Evolutionary conservation across 257 asterid species (phyloP).

Genomic region (Mitragyna speciosa): DNA sequence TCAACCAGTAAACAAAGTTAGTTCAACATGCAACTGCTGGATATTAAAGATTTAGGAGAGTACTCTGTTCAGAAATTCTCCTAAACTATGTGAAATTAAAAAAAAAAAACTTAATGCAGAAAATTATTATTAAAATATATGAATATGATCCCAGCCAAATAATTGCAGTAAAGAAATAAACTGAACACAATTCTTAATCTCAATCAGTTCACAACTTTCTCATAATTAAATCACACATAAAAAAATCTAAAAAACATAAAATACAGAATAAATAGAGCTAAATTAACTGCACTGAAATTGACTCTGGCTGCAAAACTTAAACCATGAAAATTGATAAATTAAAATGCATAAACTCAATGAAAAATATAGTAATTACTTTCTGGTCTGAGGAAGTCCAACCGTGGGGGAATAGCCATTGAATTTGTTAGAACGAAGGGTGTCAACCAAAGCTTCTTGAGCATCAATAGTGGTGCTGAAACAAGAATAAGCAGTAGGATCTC

Average conservation of each 20-base stretch:
- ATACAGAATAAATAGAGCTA: background rate
- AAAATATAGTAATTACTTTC: constrained; percentile 47
- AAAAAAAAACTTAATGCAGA: background rate
- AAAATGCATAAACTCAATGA: background rate
- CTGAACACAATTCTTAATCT: background rate
- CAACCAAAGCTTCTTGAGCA: constrained; percentile 59
- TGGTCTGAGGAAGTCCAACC: constrained; percentile 77
- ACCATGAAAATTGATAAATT: background rate
- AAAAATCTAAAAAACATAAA: background rate
- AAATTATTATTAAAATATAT: background rate
- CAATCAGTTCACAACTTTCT: background rate
- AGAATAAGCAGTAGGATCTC: constrained; percentile 77
- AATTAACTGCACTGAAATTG: background rate
- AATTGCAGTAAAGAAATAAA: background rate
- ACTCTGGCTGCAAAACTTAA: background rate
- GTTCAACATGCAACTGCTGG: background rate
- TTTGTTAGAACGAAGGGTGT: constrained; percentile 53
- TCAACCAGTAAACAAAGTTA: no score
- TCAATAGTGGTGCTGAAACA: constrained; percentile 57
- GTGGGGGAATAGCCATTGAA: constrained; percentile 88
- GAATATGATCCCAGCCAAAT: background rate
- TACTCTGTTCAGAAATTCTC: background rate
- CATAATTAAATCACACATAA: background rate
- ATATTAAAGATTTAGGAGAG: background rate
- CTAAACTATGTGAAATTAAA: background rate